phyloP scores from a whole-genome alignment of 257 asterid genomes.

The Phtheirospermum japonicum region DNA sequence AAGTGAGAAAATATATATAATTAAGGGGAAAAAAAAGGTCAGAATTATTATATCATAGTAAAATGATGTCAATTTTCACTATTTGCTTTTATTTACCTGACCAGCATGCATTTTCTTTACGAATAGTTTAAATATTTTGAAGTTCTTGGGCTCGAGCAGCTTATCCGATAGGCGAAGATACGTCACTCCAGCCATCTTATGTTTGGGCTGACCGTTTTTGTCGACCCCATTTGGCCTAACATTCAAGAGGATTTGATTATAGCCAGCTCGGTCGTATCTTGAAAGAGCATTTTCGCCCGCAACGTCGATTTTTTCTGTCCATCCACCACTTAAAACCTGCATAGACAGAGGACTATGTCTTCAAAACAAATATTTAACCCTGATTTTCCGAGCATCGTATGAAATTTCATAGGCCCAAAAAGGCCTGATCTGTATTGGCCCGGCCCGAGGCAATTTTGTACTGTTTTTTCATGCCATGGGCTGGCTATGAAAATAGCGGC shows the following conservation, averaged over 20 bases:
- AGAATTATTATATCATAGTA: background rate
- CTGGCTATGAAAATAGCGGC: too few species aligned
- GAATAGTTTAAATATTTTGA: conserved; percentile 47
- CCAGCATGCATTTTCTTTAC: conserved; percentile 80
- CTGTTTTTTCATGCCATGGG: too few species aligned
- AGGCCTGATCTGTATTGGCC: too few species aligned
- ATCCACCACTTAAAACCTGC: conserved; percentile 65
- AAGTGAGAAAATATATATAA: background rate
- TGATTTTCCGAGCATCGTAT: background rate
- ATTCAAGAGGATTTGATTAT: conserved; percentile 70
- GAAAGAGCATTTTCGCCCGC: conserved; percentile 89
- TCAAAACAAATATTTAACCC: background rate
- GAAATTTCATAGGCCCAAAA: too few species aligned
- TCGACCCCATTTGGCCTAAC: conserved; percentile 66
- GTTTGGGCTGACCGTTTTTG: conserved; percentile 41
- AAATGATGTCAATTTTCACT: background rate
- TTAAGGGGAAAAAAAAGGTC: too few species aligned
- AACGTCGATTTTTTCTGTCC: conserved; percentile 65
- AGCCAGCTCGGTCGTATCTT: conserved; percentile 52
- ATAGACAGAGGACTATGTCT: background rate
- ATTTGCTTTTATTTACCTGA: conserved; percentile 35
- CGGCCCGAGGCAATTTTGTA: too few species aligned
- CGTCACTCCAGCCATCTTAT: conserved; percentile 57
- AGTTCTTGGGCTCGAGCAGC: conserved; percentile 38
- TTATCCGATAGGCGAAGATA: conserved; percentile 62